Base-by-base conservation (phyloP, 2,329 filamentous ascomycete genomes). In the Pseudogymnoascus sp. region DNA sequence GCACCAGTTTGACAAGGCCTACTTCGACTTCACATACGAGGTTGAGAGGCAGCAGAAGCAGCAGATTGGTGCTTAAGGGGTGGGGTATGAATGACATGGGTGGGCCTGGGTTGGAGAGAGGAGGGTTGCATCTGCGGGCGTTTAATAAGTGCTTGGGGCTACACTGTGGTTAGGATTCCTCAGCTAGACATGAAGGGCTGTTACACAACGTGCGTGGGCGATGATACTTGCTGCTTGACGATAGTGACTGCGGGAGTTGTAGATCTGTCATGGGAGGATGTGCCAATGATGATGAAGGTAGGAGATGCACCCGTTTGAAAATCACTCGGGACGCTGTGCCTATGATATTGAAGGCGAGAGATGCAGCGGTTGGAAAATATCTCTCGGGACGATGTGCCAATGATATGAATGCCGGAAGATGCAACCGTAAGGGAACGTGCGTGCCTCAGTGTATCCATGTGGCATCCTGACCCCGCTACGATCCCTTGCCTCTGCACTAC, bases 21-120 rank as follows among this genome's bases (percentile, higher is more conserved):
- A 97, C 83, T 97, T 94, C 76, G 94, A 99, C 78, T 99, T 99
- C 80, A 85, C 90, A 82, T 99, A 96, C 77, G 94, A 99, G 83
- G 94, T 97, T 66, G 94, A 99, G 86, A 84, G 92, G 77, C 92
- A 97, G 81, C 69, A 69, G 45, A 69, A 64, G 63, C 68, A 68
- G 55, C 65, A 67, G 60, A 65, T 66, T 59, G 65, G 68, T 64
- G 60, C 65, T 66, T 71, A 66, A 68, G 60, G 58, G 59, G 45
- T 45, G 61, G 45, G 25, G 23, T 11, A 33, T 55, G 45, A 30
- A 55, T 30, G 45, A 55, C 45, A 55, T 55, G 45, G 25, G 25
- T 55, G 28, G 49, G 49, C 49, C 49, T 55, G 49, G 49, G 49
- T 55, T 55, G 49, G 49, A 55, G 49, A 55, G 63, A 41, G 25